These are phyloP conservation scores for Fusarium tupiense DNA, from an alignment of 2,329 filamentous ascomycete genomes.

Conservation along the genomic window DNA sequence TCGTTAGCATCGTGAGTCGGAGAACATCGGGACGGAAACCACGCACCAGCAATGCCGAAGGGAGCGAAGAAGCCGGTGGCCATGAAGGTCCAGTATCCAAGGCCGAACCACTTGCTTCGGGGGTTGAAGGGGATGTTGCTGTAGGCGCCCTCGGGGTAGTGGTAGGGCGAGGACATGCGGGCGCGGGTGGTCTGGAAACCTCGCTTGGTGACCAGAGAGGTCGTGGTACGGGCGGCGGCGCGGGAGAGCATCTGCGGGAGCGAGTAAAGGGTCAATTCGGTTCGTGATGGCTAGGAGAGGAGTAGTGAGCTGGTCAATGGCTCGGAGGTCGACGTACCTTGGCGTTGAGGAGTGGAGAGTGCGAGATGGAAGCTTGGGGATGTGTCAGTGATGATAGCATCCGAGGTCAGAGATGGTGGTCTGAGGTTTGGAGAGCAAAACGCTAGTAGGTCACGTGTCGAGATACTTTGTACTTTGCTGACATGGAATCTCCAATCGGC, in stretches of 20 bases:
- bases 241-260: slow-evolving; percentile 82
- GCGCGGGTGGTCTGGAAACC: slow-evolving; percentile 92
- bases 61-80: slow-evolving; percentile 67
- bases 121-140: slow-evolving; percentile 98
- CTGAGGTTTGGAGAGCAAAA: slow-evolving; percentile 46
- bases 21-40: slow-evolving; percentile 30
- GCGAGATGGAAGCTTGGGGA: slow-evolving; percentile 41
- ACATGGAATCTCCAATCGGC: background rate
- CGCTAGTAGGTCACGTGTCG: slow-evolving; percentile 39
- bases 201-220: slow-evolving; percentile 81
- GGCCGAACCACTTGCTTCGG: slow-evolving; percentile 82
- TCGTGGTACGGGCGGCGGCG: slow-evolving; percentile 71
- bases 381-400: slow-evolving; percentile 41
- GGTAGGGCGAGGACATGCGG: slow-evolving; percentile 90
- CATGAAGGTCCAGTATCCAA: slow-evolving; percentile 83
- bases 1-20: slow-evolving; percentile 34
- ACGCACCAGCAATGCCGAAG: slow-evolving; percentile 71
- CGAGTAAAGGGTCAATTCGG: slow-evolving; percentile 53
- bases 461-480: slow-evolving; percentile 21
- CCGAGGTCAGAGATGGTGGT: slow-evolving; percentile 46
- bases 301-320: slow-evolving; percentile 2
- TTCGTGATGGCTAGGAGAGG: background rate
- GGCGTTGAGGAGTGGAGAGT: slow-evolving; percentile 42
- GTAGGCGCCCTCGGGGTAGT: slow-evolving; percentile 96
- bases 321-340: slow-evolving; percentile 39